phyloP scores from a whole-genome alignment of 768 basidiomycete species.

The Lactarius vividus region DNA sequence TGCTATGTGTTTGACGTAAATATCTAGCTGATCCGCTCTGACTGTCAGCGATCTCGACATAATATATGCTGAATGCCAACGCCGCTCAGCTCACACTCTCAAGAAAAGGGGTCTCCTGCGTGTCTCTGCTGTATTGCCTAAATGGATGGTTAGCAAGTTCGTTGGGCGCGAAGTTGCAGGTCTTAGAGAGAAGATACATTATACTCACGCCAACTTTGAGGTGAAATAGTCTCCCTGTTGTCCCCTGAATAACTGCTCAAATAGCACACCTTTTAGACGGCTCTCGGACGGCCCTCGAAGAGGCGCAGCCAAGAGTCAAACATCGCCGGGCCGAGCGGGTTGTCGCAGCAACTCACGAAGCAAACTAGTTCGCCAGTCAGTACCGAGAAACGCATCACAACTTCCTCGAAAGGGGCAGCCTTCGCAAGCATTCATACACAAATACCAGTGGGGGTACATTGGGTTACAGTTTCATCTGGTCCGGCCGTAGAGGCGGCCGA shows the following conservation, averaged over 20 bases:
- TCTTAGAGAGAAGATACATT: constrained; percentile 12
- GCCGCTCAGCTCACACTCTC: not conserved
- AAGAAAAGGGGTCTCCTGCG: constrained; percentile 12
- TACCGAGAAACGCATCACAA: not conserved
- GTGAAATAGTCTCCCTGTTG: not conserved
- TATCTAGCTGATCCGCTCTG: not conserved
- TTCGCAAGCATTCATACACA: not conserved
- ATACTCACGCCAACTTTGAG: constrained; percentile 10
- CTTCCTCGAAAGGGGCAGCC: not conserved
- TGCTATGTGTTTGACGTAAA: not conserved
- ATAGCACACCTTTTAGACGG: not conserved
- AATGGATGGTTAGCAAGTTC: constrained; percentile 16
- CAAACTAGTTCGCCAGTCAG: not conserved
- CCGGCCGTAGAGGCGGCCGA: not conserved
- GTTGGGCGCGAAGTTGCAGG: not conserved
- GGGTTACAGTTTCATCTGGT: not conserved
- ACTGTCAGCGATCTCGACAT: constrained; percentile 10
- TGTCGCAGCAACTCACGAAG: not conserved
- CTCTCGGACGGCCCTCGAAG: not conserved
- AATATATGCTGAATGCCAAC: constrained; percentile 5
- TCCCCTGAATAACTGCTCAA: not conserved
- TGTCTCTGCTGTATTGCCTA: constrained; percentile 17
- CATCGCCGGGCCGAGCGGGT: not conserved
- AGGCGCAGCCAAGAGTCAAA: not conserved
- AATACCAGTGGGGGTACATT: not conserved